phyloP scores from a whole-genome alignment of 306 rosid species.

The Lithocarpus polystachyus region DNA sequence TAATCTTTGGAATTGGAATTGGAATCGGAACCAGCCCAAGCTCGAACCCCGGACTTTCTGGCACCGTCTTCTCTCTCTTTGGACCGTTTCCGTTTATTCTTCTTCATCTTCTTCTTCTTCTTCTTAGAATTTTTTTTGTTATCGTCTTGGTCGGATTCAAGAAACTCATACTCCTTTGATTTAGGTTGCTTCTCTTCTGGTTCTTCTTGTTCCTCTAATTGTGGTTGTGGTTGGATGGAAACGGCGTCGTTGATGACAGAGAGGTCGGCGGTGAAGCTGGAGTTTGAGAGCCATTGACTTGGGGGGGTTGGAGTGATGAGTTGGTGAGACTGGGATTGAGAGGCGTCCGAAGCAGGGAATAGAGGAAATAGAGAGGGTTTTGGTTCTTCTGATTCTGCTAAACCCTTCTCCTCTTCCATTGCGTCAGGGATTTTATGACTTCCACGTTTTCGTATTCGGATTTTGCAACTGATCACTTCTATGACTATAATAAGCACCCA shows the following conservation, averaged over 20 bases:
- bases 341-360: constrained; percentile 25
- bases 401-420: constrained; percentile 47
- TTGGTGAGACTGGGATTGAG: neutral
- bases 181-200: constrained; percentile 3
- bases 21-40: constrained; percentile 66
- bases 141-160: constrained; percentile 52
- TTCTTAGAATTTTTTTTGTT: constrained; percentile 25
- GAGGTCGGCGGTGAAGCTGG: constrained; percentile 79
- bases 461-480: too few species aligned
- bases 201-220: constrained; percentile 16
- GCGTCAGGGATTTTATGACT: too few species aligned
- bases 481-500: too few species aligned
- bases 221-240: constrained; percentile 15
- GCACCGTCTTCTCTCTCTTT: constrained; percentile 49
- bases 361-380: constrained; percentile 58
- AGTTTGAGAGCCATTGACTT: constrained; percentile 61
- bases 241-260: constrained; percentile 47
- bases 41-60: constrained; percentile 67
- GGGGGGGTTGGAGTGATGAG: constrained; percentile 28
- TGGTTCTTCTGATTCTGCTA: constrained; percentile 12
- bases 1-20: constrained; percentile 49
- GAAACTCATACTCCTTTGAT: constrained; percentile 45
- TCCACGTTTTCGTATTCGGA: too few species aligned
- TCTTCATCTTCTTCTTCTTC: constrained; percentile 51
- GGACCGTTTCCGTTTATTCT: constrained; percentile 43